Base-by-base conservation (phyloP, 495 filamentous ascomycete species). In the Trichocladium antarcticum region DNA sequence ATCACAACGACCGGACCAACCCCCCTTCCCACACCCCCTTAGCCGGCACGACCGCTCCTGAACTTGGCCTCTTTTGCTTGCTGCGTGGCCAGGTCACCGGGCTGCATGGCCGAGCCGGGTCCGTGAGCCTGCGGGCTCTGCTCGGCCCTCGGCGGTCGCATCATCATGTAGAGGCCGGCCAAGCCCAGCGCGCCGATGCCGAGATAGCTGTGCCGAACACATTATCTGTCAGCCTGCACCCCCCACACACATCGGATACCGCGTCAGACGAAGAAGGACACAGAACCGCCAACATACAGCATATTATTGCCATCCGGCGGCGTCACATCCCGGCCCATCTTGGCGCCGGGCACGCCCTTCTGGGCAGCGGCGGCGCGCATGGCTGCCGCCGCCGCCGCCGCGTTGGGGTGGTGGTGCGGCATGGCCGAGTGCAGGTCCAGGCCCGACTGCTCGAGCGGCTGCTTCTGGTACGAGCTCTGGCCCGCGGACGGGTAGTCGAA, bases 401-500 rank as follows among this genome's bases (percentile, higher is more conserved):
- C 31, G 5, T 35, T 22, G 5, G 36, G 36, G 14, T 17, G 22
- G 28, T 45, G 35, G 37, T 51, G 49, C 2, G 49, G 42, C 37
- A 51, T n/a, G 8, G 42, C 42, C 37, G 42, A 46, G 37, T 51
- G 49, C 14, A 41, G 20, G 28, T 56, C 53, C 6, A 51, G 49
- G 12, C 53, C 53, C 4, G 38, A 31, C 15, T 14, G 0, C 24
- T 48, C 43, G 28, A 51, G 31, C 5, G 24, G 44, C 37, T 38
- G 24, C 40, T 51, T 51, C 21, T 51, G 42, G n/a, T 51, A 15
- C 28, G 35, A 41, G 20, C 12, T 37, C 16, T 62, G 57, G 28
- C 35, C 37, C 21, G 53, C 53, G 28, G 57, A 47, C 2, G 60
- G 60, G 21, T 60, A 62, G 48, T 62, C 57, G 17, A 60, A 58